Conservation (phyloP, 106 monocot genomes). For the Amphibolis antarctica region DNA sequence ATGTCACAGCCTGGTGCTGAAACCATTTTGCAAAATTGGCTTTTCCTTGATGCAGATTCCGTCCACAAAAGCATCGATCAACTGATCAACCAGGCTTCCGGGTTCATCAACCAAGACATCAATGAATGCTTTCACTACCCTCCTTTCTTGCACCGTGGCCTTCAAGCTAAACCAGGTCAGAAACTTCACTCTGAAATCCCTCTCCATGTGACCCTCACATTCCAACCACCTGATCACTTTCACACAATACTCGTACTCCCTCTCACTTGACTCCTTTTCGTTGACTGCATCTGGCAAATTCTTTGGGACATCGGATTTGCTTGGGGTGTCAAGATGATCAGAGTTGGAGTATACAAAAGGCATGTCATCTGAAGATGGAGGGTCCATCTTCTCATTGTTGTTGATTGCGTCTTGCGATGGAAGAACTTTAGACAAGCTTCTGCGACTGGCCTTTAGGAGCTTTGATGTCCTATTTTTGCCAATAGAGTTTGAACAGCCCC, state of each 20-base stretch:
- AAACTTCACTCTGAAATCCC: constrained; percentile 72
- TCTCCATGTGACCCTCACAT: constrained; percentile 78
- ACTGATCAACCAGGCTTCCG: constrained; percentile 52
- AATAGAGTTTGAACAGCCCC: constrained; percentile 60
- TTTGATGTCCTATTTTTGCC: constrained; percentile 22
- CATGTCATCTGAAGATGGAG: constrained; percentile 13
- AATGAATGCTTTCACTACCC: constrained; percentile 71
- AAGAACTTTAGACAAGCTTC: constrained; percentile 7
- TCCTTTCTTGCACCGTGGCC: constrained; percentile 55
- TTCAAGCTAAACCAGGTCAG: constrained; percentile 92
- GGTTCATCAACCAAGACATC: constrained; percentile 77
- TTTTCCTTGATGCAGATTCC: constrained; percentile 59
- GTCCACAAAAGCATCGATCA: constrained; percentile 74
- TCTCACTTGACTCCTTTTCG: constrained; percentile 33
- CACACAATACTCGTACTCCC: constrained; percentile 79
- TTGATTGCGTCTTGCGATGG: constrained; percentile 22
- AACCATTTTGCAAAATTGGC: constrained; percentile 17
- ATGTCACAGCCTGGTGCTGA: constrained; percentile 54
- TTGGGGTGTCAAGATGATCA: constrained; percentile 29
- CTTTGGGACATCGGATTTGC: constrained; percentile 26
- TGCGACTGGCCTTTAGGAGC: constrained; percentile 6
- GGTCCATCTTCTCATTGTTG: constrained; percentile 23
- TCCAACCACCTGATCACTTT: constrained; percentile 86
- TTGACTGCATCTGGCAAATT: constrained; percentile 22
- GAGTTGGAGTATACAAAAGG: constrained; percentile 41